Evolutionary conservation across 164 flowering plant species (phyloP).

Genomic region (Echeveria elegans): DNA sequence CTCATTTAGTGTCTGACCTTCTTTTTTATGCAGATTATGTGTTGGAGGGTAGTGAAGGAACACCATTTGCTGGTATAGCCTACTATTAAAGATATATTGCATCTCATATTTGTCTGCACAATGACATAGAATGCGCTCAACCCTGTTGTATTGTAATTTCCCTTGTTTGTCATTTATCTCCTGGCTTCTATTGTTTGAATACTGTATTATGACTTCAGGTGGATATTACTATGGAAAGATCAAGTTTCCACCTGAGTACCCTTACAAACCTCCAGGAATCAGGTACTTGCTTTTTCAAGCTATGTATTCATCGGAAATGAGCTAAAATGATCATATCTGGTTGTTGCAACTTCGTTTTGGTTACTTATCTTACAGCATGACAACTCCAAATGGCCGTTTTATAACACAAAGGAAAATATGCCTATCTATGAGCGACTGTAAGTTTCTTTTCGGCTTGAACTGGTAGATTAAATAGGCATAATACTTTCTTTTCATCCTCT

Average conservation of each 20-base stretch:
- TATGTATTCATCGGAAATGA: too few species aligned
- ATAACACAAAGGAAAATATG: slow-evolving; percentile 89
- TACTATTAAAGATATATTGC: neutral
- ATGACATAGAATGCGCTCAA: neutral
- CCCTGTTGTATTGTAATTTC: neutral
- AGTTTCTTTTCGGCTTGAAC: slow-evolving; percentile 22
- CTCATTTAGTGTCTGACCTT: neutral
- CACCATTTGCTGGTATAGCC: slow-evolving; percentile 79
- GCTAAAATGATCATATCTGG: neutral
- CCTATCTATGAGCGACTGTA: slow-evolving; percentile 96
- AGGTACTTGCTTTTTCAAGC: neutral
- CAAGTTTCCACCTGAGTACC: neutral
- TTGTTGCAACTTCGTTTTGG: neutral
- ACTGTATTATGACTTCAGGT: neutral
- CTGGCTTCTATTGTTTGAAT: neutral
- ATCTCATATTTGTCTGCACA: too few species aligned
- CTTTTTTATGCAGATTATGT: slow-evolving; percentile 67
- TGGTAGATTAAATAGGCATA: neutral
- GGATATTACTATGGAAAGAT: neutral
- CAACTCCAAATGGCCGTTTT: slow-evolving; percentile 92
- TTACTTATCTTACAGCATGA: slow-evolving; percentile 52
- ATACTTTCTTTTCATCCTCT: slow-evolving; percentile 6
- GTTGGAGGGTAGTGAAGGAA: slow-evolving; percentile 91
- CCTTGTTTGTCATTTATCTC: neutral
- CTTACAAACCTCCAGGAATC: neutral